A percentile compares a stretch with the other conserved stretches of the same genome.
Conservation (phyloP, 2,329 filamentous ascomycete species). For the Colletotrichum simmondsii region DNA sequence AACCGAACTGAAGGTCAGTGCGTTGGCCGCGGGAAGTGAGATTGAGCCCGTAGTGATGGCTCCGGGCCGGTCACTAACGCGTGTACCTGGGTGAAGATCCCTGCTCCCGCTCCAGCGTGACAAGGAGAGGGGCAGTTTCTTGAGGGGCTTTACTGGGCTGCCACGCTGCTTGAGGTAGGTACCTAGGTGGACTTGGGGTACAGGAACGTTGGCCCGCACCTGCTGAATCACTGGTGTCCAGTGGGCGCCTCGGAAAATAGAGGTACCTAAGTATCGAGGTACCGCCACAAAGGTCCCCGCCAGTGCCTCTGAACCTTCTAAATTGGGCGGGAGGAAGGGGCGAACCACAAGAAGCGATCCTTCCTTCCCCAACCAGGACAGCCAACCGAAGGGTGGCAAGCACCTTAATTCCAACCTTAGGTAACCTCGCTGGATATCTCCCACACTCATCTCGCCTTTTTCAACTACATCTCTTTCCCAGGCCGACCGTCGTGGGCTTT, state of each 20-base stretch:
- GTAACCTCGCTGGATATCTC: not conserved
- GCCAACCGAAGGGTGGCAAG: not conserved
- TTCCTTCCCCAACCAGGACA: not conserved
- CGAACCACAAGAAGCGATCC: not conserved
- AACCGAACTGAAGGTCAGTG: constrained; percentile 27
- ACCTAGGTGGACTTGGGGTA: not conserved
- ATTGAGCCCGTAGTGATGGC: constrained; percentile 9
- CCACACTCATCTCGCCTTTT: not conserved
- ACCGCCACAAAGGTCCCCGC: too few species aligned
- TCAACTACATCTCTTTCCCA: not conserved
- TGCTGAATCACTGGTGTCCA: not conserved
- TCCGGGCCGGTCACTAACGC: not conserved
- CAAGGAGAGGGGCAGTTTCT: constrained; percentile 10
- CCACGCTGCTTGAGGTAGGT: not conserved
- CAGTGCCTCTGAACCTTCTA: not conserved
- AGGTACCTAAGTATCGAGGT: not conserved
- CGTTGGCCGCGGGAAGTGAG: constrained; percentile 9
- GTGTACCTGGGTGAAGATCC: constrained; percentile 1
- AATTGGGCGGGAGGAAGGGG: not conserved
- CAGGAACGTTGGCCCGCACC: not conserved
- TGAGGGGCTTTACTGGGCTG: too few species aligned
- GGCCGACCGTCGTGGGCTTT: not conserved
- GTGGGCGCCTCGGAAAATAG: not conserved
- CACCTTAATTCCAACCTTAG: not conserved
- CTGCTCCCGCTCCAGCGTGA: constrained; percentile 20